These are phyloP conservation scores for Aurantiochytrium sp. DNA, from an alignment of 108 stramenopile species.

Conservation along the genomic window DNA sequence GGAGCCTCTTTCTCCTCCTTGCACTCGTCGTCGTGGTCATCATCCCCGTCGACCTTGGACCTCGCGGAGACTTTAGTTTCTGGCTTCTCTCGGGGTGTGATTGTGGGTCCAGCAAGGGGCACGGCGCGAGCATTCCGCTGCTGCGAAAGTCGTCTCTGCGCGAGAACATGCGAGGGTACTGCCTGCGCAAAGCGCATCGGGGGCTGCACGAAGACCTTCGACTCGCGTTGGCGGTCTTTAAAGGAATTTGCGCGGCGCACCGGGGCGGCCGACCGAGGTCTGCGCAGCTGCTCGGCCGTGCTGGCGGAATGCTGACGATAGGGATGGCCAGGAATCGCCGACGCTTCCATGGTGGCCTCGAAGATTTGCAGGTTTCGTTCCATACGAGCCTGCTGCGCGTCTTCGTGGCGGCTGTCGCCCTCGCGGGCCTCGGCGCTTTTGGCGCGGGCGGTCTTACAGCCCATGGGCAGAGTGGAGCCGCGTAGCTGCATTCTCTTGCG, in stretches of 20 bases:
- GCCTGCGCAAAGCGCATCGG: not conserved
- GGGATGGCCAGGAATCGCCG: not conserved
- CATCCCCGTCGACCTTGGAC: not conserved
- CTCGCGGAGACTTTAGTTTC: not conserved
- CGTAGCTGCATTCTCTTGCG: not conserved
- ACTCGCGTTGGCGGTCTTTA: not conserved
- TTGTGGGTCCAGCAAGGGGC: too few relatives aligned
- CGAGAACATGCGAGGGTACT: too few relatives aligned
- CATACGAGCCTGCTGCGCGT: not conserved
- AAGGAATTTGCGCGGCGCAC: not conserved
- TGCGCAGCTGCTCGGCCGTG: not conserved
- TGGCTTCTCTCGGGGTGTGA: not conserved
- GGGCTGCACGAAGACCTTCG: not conserved
- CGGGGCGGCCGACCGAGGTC: not conserved
- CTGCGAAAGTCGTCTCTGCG: too few relatives aligned
- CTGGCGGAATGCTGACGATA: conserved; percentile 6
- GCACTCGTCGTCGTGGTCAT: not conserved
- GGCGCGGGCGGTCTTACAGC: not conserved
- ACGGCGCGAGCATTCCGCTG: too few relatives aligned
- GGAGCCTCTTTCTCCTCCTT: not conserved
- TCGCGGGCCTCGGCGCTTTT: too few relatives aligned
- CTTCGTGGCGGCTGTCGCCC: too few relatives aligned
- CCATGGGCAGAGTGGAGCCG: not conserved
- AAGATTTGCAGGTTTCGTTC: not conserved
- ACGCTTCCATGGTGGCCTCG: not conserved